Base-by-base conservation (phyloP, 192 early-diverging fungal species). In the Rhizoclosmatium sp. region DNA sequence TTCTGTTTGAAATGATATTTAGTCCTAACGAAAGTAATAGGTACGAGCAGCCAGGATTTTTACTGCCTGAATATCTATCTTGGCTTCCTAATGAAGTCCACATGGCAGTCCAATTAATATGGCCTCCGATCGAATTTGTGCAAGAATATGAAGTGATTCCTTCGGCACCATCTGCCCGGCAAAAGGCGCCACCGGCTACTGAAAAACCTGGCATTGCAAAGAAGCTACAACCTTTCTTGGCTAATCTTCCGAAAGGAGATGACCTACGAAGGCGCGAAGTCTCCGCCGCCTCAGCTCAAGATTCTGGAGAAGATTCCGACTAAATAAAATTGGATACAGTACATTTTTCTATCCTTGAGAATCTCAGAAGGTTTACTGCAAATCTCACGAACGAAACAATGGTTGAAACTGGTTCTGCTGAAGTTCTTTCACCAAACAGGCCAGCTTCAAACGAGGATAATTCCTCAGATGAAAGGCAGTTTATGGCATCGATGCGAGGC, bases 11-110 rank as follows among this genome's bases (percentile, higher is more conserved):
- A 40, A 19, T 71, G 64, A 59, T 86, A 84, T 83, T 75, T 71
- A 2, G 72, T 60, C 3, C 62, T 59, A 23, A 48, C 31, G 0
- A 14, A 46, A 16, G 19, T 19, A 51, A 69, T 41, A 87, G 83
- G 84, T 44, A 41, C 9, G 45, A 72, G 42, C 47, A 81, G 23
- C 71, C 69, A 19, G 58, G 46, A 23, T 89, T 89, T 68, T 77
- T 89, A 1, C 79, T 88, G 4, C 41, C 69, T 3, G 68, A 48
- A 49, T 83, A 83, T 72, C 67, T 88, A n/a, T 31, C 58, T 12
- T 88, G 86, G 85, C 73, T 88, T 12, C 88, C 88, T 4, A 69
- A 46, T 44, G 82, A 82, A 23, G 80, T 89, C 41, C 86, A 89
- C 64, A 69, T 76, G 5, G 60, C 72, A 4, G 61, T 85, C 1